phyloP scores from a whole-genome alignment of 2,329 filamentous ascomycete species.

The Xylariaceae sp. region DNA sequence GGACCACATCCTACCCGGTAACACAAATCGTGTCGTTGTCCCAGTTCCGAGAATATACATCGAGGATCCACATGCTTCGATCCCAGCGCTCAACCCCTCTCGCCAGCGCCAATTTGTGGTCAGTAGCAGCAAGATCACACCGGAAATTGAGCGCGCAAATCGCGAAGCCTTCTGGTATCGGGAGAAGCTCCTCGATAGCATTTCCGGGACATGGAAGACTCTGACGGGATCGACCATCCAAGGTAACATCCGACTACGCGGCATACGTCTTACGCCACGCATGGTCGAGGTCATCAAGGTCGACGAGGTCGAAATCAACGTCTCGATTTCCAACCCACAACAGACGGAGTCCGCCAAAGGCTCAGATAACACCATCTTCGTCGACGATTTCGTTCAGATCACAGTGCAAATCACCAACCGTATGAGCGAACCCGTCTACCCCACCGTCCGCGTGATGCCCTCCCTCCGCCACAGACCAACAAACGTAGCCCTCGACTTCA shows the following conservation, averaged over 20 bases:
- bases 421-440: constrained; percentile 59
- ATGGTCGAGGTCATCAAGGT: constrained; percentile 82
- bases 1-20: constrained; percentile 58
- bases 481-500: constrained; percentile 71
- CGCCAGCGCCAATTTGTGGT: constrained; percentile 92
- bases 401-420: constrained; percentile 70
- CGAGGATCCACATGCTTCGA: constrained; percentile 67
- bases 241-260: constrained; percentile 71
- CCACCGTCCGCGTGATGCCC: constrained; percentile 71
- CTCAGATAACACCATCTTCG: constrained; percentile 30
- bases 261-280: constrained; percentile 64
- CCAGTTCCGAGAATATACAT: constrained; percentile 71
- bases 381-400: constrained; percentile 64
- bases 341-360: constrained; percentile 3
- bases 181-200: constrained; percentile 66
- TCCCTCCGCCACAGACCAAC: constrained; percentile 67
- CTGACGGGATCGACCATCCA: constrained; percentile 45
- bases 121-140: constrained; percentile 70
- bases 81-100: constrained; percentile 74
- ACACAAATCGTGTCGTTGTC: constrained; percentile 69
- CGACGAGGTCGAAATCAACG: constrained; percentile 67
- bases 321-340: constrained; percentile 43
- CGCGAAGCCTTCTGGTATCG: constrained; percentile 90
- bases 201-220: constrained; percentile 68
- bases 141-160: constrained; percentile 70